Evolutionary conservation across 257 asterid species (phyloP), one percentile per base, ranked within the genome.

Genomic region (Solanum phureja): DNA sequence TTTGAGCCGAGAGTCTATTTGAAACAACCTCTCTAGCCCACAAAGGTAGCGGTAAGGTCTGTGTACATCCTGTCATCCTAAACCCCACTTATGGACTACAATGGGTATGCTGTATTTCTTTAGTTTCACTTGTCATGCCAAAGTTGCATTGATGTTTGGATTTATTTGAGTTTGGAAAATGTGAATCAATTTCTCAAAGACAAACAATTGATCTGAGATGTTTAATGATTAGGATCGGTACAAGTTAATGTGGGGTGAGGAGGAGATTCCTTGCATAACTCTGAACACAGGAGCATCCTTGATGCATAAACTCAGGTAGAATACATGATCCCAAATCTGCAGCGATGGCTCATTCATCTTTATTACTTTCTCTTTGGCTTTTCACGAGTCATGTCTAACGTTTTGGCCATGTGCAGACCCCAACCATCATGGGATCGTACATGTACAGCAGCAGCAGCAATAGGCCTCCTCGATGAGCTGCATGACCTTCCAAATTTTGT

Each of bases 361-460:
- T 46, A 18, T 8, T 29, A 49, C 85, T 49, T 29, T 19, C 69
- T 62, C 62, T 71, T n/a, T 8, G 18, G 34, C 38, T 74, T 27
- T 72, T 49, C 88, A 12, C 4, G 8, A 64, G 49, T 52, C 49
- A 40, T 23, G 31, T 64, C 27, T 62, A 68, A 18, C 11, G 87
- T 87, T 37, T 90, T 85, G 73, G 12, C 37, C 86, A 91, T 40
- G 42, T 23, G 89, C 92, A 96, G 98, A 88, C 99, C 98, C 13
- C 98, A 97, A 86, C 99, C 99, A 33, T 95, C 98, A 11, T 94
- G 98, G 98, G 99, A 97, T 85, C 96, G 98, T n/a, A 97, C 98
- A 1, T 97, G 99, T 87, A 97, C 98, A 66, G 98, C 99, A 66
- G 98, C 96, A n/a, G 99, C 98, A 73, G 99, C 99, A 34, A 90